phyloP scores from a whole-genome alignment of 805 yeast species.

The Suhomyces xylopsoci region DNA sequence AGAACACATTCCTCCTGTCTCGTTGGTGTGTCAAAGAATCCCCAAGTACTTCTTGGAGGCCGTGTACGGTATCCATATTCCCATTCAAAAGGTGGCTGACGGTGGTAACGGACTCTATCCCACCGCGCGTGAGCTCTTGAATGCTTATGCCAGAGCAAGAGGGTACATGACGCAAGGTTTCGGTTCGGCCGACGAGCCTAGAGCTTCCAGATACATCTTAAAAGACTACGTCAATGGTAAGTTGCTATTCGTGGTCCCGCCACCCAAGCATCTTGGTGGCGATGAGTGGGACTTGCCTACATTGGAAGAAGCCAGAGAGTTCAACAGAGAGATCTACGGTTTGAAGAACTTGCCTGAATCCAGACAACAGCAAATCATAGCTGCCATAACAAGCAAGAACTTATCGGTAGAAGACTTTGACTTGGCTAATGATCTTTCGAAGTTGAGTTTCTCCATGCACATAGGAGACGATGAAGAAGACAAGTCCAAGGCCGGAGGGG shows the following conservation, averaged over 20 bases:
- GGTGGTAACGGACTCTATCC: constrained; percentile 84
- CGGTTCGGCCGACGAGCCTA: constrained; percentile 93
- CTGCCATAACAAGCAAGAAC: constrained; percentile 60
- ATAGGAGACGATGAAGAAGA: constrained; percentile 36
- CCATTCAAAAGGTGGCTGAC: constrained; percentile 69
- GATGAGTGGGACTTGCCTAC: constrained; percentile 57
- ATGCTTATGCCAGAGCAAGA: constrained; percentile 92
- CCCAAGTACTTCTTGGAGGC: constrained; percentile 91
- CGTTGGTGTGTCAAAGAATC: constrained; percentile 79
- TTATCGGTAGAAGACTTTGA: constrained; percentile 53
- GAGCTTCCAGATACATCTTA: constrained; percentile 88
- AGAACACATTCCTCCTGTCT: constrained; percentile 85
- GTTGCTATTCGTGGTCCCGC: constrained; percentile 79
- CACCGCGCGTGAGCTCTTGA: constrained; percentile 82
- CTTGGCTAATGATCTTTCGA: constrained; percentile 64
- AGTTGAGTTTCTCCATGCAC: constrained; percentile 78
- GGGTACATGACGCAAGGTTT: constrained; percentile 97
- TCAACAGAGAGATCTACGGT: constrained; percentile 73
- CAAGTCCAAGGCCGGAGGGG: constrained; percentile 19
- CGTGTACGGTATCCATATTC: constrained; percentile 87
- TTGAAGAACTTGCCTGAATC: constrained; percentile 64
- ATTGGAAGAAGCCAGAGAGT: constrained; percentile 40
- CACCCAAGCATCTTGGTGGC: constrained; percentile 62
- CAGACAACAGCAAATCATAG: constrained; percentile 66
- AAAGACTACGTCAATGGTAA: constrained; percentile 96